Evolutionary conservation across 176 grass and related monocot species (phyloP).

Genomic region (Poa annua): DNA sequence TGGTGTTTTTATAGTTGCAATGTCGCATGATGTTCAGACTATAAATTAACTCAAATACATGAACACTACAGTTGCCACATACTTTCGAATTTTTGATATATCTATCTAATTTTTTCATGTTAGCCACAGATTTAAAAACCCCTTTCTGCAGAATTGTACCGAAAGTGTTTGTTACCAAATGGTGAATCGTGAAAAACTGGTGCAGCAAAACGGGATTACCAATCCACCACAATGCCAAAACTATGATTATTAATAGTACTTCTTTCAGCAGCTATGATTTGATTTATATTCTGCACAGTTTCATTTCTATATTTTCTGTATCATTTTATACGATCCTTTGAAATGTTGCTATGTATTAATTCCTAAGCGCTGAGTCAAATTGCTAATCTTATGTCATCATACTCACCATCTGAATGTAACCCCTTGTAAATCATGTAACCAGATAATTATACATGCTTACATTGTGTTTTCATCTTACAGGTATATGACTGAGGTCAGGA

Average conservation of each 20-base stretch:
- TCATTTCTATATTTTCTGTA: background rate
- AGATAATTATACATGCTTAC: slow-evolving; percentile 7
- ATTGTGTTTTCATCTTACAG: slow-evolving; percentile 51
- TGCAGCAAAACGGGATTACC: background rate
- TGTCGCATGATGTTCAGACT: background rate
- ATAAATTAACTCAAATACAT: background rate
- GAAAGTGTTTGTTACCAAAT: background rate
- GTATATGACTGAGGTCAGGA: slow-evolving; percentile 89
- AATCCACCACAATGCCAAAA: background rate
- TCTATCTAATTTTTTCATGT: background rate
- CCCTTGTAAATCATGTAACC: slow-evolving; percentile 8
- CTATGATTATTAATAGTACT: too few species aligned
- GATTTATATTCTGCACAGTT: background rate
- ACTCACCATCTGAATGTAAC: background rate
- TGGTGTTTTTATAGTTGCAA: background rate
- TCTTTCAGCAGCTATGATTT: background rate
- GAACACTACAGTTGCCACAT: background rate
- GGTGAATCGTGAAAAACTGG: background rate
- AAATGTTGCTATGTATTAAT: background rate
- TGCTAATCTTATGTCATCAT: slow-evolving; percentile 2
- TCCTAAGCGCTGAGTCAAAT: background rate
- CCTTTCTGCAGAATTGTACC: background rate
- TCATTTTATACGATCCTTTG: background rate
- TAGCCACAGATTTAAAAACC: background rate
- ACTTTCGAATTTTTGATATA: background rate